These are phyloP conservation scores for Luvunga scandens DNA, from an alignment of 345 rosid species.

Conservation along the genomic window DNA sequence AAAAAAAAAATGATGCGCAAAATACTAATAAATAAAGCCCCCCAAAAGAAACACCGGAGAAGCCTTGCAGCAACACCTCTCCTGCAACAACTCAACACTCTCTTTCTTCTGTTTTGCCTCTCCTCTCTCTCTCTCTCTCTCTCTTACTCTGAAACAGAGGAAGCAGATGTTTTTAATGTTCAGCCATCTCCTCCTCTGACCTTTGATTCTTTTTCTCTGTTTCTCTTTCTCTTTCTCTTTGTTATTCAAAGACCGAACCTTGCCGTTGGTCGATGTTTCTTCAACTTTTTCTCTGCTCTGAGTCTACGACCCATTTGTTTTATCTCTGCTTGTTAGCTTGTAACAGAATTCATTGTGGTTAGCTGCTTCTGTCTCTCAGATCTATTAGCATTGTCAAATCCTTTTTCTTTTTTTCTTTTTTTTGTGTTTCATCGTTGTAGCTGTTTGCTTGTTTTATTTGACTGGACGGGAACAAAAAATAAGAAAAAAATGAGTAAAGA, in stretches of 20 bases:
- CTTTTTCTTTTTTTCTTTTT: slow-evolving; percentile 1
- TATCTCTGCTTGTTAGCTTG: slow-evolving; percentile 12
- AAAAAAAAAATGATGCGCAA: not conserved
- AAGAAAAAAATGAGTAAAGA: slow-evolving; percentile 80
- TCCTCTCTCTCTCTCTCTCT: slow-evolving; percentile 15
- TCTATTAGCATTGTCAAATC: slow-evolving; percentile 27
- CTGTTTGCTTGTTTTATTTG: slow-evolving; percentile 26
- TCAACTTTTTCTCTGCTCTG: slow-evolving; percentile 21
- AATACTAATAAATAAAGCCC: slow-evolving; percentile 36
- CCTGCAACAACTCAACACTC: not conserved
- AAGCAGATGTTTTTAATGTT: slow-evolving; percentile 42
- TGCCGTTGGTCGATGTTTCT: slow-evolving; percentile 17
- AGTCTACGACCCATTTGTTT: slow-evolving; percentile 20
- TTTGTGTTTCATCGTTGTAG: slow-evolving; percentile 7
- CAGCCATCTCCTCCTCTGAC: slow-evolving; percentile 30
- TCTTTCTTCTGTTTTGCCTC: not conserved
- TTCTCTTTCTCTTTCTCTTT: slow-evolving; percentile 6
- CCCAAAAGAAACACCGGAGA: slow-evolving; percentile 24
- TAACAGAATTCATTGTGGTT: slow-evolving; percentile 1
- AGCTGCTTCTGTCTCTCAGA: slow-evolving; percentile 40
- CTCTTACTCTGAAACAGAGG: slow-evolving; percentile 46
- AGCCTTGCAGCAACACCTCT: slow-evolving; percentile 17
- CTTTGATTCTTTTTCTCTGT: slow-evolving; percentile 16
- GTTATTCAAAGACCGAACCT: slow-evolving; percentile 19
- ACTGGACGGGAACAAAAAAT: not conserved